These are phyloP conservation scores for Austropuccinia psidii DNA, from an alignment of 1,284 basidiomycete genomes.

Conservation along the genomic window DNA sequence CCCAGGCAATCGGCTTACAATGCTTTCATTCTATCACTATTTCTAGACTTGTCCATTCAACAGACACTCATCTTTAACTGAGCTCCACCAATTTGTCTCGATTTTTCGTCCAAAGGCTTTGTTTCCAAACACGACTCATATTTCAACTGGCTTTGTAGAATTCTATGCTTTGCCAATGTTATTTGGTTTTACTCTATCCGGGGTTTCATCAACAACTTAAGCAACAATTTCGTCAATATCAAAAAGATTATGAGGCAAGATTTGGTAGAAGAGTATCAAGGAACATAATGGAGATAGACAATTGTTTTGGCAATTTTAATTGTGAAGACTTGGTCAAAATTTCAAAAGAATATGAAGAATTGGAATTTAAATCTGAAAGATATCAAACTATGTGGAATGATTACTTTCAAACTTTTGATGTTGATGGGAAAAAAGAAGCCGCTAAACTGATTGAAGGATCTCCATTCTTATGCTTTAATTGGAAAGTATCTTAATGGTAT, in stretches of 20 bases:
- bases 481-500: too few relatives aligned
- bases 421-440: not conserved
- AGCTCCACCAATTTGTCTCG: slow-evolving; percentile 15
- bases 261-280: not conserved
- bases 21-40: not conserved
- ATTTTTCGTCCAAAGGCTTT: slow-evolving; percentile 6
- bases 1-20: too few relatives aligned
- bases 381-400: not conserved
- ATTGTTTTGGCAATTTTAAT: not conserved
- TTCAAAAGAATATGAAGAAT: not conserved
- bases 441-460: not conserved
- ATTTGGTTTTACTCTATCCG: not conserved
- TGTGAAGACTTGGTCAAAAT: not conserved
- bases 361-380: not conserved
- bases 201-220: not conserved
- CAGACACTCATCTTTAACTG: slow-evolving; percentile 22
- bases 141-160: slow-evolving; percentile 6
- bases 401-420: not conserved
- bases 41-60: slow-evolving; percentile 5
- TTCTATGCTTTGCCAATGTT: slow-evolving; percentile 12
- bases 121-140: slow-evolving; percentile 19
- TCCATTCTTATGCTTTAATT: too few relatives aligned
- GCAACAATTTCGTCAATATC: not conserved
- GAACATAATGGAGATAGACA: not conserved
- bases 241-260: not conserved